phyloP scores from a whole-genome alignment of 177 flowering plant species.

The Tripterygium wilfordii region DNA sequence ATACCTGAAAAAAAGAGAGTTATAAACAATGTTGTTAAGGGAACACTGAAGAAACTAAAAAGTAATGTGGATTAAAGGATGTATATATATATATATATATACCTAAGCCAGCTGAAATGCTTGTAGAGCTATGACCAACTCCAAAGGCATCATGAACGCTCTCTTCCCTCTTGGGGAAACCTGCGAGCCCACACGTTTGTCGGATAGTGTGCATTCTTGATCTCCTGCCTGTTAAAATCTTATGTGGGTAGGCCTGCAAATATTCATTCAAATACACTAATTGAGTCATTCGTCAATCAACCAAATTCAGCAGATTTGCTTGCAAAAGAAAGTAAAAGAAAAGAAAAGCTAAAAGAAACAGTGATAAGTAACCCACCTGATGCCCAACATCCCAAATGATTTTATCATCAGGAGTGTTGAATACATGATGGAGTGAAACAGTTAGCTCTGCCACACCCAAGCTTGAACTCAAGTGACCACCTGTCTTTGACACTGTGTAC shows the following conservation, averaged over 20 bases:
- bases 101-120: slow-evolving; percentile 52
- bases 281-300: too few species aligned
- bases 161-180: slow-evolving; percentile 49
- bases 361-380: slow-evolving; percentile 23
- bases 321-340: too few species aligned
- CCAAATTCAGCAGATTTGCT: too few species aligned
- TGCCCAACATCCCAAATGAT: slow-evolving; percentile 54
- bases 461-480: slow-evolving; percentile 47
- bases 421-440: slow-evolving; percentile 43
- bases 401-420: slow-evolving; percentile 39
- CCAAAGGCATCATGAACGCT: slow-evolving; percentile 51
- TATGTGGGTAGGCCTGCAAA: slow-evolving; percentile 43
- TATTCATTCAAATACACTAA: neutral
- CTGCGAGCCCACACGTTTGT: slow-evolving; percentile 47
- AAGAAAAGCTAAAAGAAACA: neutral
- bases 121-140: slow-evolving; percentile 53
- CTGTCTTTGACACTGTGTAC: slow-evolving; percentile 34
- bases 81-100: neutral
- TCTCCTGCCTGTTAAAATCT: slow-evolving; percentile 49
- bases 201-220: slow-evolving; percentile 47
- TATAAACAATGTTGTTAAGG: neutral
- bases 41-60: neutral
- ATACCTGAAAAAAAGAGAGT: slow-evolving; percentile 27
- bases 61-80: neutral
- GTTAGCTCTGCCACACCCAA: slow-evolving; percentile 41